A percentile compares a stretch with the other conserved stretches of the same genome.
Evolutionary conservation across 1,139 yeast genomes (phyloP).

Genomic region (Pichia sp.): DNA sequence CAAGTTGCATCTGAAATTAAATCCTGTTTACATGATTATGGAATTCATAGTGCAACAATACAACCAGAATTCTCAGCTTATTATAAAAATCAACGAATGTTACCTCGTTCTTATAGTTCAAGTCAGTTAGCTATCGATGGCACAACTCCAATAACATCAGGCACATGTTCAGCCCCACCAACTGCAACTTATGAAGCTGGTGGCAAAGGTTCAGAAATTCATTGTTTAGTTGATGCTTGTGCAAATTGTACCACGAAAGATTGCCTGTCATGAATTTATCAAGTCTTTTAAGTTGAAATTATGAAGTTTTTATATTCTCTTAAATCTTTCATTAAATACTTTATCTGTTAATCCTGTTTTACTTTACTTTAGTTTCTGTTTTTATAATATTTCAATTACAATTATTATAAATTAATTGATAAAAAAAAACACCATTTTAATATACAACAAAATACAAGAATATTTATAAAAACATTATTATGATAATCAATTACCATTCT

Average conservation of each 20-base stretch:
- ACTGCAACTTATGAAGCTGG: not conserved
- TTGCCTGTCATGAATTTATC: conserved; percentile 31
- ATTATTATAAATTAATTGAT: too few relatives aligned
- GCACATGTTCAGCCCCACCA: too few relatives aligned
- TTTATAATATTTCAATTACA: too few relatives aligned
- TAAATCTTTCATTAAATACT: conserved; percentile 26
- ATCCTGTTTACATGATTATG: conserved; percentile 72
- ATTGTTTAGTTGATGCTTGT: conserved; percentile 41
- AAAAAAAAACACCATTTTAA: too few relatives aligned
- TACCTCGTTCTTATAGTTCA: conserved; percentile 27
- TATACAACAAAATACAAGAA: too few relatives aligned
- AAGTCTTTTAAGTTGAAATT: too few relatives aligned
- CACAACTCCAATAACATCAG: too few relatives aligned
- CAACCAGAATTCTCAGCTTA: conserved; percentile 71
- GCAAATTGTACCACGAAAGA: conserved; percentile 39
- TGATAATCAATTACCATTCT: conserved; percentile 49
- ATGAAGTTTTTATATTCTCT: too few relatives aligned
- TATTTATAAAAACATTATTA: too few relatives aligned
- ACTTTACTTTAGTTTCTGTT: too few relatives aligned
- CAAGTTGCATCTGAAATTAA: conserved; percentile 70
- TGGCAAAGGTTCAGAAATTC: conserved; percentile 12
- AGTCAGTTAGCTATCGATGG: conserved; percentile 14
- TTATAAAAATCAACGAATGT: conserved; percentile 25
- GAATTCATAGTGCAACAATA: conserved; percentile 89
- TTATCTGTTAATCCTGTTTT: too few relatives aligned